Conservation (phyloP, 352 stramenopile genomes). For the Pythium biforme region DNA sequence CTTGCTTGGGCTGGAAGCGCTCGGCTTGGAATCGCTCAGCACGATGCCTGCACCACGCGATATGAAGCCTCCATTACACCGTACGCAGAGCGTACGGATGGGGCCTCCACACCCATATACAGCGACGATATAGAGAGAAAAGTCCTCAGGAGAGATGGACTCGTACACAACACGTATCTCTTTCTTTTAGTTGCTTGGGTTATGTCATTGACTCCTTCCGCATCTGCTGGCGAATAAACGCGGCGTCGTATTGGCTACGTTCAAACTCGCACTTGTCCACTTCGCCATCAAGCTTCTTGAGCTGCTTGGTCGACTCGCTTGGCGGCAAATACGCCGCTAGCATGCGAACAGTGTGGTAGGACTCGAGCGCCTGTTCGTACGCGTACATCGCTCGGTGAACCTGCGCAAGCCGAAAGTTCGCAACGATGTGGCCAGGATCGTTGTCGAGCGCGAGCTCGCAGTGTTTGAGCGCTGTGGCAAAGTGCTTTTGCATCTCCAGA, state of each 20-base stretch:
- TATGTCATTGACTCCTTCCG: conserved; percentile 1
- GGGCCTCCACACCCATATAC: not conserved
- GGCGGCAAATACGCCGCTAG: conserved; percentile 5
- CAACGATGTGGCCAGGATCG: conserved; percentile 32
- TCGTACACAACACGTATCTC: not conserved
- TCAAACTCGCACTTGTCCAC: conserved; percentile 64
- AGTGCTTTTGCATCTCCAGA: conserved; percentile 66
- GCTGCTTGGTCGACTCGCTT: not conserved
- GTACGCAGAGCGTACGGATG: conserved; percentile 15
- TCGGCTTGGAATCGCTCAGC: conserved; percentile 3
- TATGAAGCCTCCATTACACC: not conserved
- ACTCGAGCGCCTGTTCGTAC: conserved; percentile 48
- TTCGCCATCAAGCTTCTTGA: conserved; percentile 45
- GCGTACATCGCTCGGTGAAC: conserved; percentile 44
- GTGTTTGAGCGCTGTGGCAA: conserved; percentile 32
- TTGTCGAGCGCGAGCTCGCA: conserved; percentile 44
- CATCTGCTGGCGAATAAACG: conserved; percentile 38
- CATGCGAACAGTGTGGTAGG: conserved; percentile 19
- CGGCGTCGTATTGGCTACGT: conserved; percentile 54
- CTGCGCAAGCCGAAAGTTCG: conserved; percentile 54
- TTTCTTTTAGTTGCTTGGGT: not conserved
- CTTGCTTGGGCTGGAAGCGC: conserved; percentile 31
- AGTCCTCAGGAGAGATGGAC: too few species aligned
- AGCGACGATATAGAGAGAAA: conserved; percentile 13
- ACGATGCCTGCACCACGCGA: not conserved